Evolutionary conservation across 163 green algal genomes (phyloP).

Genomic region (Scenedesmus sp.): DNA sequence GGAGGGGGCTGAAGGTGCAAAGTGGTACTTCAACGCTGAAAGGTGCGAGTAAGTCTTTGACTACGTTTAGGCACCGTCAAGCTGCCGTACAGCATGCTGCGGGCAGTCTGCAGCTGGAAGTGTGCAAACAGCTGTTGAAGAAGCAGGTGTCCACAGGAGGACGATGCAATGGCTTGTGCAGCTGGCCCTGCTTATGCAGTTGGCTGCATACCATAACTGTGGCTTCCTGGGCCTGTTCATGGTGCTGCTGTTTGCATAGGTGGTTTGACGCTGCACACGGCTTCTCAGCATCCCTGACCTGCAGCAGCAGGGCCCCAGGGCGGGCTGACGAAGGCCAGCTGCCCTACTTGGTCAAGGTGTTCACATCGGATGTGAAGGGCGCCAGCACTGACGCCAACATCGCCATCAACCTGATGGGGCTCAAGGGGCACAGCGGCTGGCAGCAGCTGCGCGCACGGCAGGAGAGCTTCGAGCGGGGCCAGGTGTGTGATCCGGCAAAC

Average conservation of each 20-base stretch:
- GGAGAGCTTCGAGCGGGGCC: slow-evolving; percentile 72
- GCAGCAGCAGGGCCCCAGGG: not conserved
- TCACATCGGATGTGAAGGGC: slow-evolving; percentile 75
- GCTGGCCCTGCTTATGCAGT: not conserved
- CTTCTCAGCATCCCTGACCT: not conserved
- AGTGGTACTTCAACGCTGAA: slow-evolving; percentile 35
- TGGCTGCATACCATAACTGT: not conserved
- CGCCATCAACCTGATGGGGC: slow-evolving; percentile 23
- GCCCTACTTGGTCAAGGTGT: slow-evolving; percentile 62
- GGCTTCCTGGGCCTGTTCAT: not conserved
- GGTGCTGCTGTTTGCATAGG: slow-evolving; percentile 13
- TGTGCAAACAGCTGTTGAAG: no score
- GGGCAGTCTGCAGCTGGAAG: no score
- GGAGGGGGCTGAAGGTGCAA: not conserved
- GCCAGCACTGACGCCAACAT: slow-evolving; percentile 70
- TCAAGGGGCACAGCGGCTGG: slow-evolving; percentile 63
- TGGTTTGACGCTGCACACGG: slow-evolving; percentile 43
- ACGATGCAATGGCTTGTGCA: no score
- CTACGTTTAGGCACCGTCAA: not conserved
- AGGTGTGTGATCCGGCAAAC: no score
- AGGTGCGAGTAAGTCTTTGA: not conserved
- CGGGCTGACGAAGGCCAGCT: slow-evolving; percentile 12
- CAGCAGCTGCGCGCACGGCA: slow-evolving; percentile 64
- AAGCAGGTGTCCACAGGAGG: no score
- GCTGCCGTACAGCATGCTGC: not conserved